Conservation (phyloP, 1,139 yeast species). For the Suhomyces bokatorum region DNA sequence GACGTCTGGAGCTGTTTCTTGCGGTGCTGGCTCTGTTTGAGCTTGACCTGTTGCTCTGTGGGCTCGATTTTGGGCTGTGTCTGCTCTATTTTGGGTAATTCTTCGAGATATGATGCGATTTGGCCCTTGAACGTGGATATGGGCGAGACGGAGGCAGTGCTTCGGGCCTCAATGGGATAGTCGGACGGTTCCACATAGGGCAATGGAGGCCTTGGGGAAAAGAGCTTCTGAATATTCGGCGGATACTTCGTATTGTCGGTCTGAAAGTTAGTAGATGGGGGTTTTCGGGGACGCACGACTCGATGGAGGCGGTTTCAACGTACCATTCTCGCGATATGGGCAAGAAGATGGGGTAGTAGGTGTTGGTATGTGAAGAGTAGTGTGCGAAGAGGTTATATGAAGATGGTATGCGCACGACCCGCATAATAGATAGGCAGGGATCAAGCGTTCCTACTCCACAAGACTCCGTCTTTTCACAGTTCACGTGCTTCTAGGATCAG, state of each 20-base stretch:
- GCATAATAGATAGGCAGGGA: neutral
- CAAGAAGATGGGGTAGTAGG: neutral
- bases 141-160: constrained; percentile 54
- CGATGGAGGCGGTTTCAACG: neutral
- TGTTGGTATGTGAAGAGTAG: too few relatives aligned
- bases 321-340: neutral
- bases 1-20: constrained; percentile 23
- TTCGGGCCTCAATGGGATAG: constrained; percentile 50
- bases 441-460: too few relatives aligned
- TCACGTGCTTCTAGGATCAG: too few relatives aligned
- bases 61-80: constrained; percentile 14
- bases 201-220: constrained; percentile 71
- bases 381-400: neutral
- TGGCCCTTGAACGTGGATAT: constrained; percentile 42
- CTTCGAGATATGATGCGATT: constrained; percentile 24
- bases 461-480: too few relatives aligned
- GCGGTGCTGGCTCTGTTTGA: constrained; percentile 9
- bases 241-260: constrained; percentile 49
- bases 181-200: constrained; percentile 56
- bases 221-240: constrained; percentile 60
- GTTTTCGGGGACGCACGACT: neutral
- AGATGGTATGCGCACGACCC: constrained; percentile 2
- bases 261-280: constrained; percentile 15
- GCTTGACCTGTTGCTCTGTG: constrained; percentile 13
- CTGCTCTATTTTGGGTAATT: constrained; percentile 33